These are phyloP conservation scores for Adansonia madagascariensis DNA, from an alignment of 441 rosid genomes.

Conservation along the genomic window DNA sequence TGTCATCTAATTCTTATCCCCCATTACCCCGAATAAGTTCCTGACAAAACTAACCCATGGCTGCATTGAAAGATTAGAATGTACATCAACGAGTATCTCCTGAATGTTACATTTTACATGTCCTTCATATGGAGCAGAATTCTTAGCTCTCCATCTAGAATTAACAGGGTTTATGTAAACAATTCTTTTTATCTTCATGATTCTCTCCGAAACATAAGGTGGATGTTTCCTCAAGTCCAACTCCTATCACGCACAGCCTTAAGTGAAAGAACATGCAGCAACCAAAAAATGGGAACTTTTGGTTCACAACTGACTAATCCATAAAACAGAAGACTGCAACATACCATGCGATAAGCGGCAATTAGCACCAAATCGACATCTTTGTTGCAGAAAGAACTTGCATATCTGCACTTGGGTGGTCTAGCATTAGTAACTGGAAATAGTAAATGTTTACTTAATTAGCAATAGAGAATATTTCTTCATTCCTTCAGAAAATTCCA, in stretches of 20 bases:
- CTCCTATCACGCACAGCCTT: neutral
- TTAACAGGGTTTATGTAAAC: constrained; percentile 10
- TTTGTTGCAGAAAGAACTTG: constrained; percentile 95
- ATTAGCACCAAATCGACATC: constrained; percentile 90
- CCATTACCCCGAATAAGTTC: constrained; percentile 1
- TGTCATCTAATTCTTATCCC: neutral
- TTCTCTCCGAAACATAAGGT: constrained; percentile 14
- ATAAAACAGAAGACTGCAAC: constrained; percentile 41
- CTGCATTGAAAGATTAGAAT: constrained; percentile 3
- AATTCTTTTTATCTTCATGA: constrained; percentile 19
- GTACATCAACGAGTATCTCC: constrained; percentile 7
- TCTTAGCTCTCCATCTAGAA: constrained; percentile 6
- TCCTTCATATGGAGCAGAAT: neutral
- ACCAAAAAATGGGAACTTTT: constrained; percentile 7
- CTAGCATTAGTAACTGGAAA: constrained; percentile 54
- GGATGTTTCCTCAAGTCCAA: constrained; percentile 18
- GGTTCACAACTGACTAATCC: constrained; percentile 26
- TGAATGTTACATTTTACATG: constrained; percentile 17
- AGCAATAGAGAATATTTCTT: constrained; percentile 21
- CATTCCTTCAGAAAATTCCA: constrained; percentile 6
- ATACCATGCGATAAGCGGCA: constrained; percentile 98
- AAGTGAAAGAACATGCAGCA: neutral
- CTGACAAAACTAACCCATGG: neutral
- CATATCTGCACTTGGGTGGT: constrained; percentile 82
- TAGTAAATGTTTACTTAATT: neutral